Conservation (phyloP, 306 rosid species). For the Clitoria ternatea region DNA sequence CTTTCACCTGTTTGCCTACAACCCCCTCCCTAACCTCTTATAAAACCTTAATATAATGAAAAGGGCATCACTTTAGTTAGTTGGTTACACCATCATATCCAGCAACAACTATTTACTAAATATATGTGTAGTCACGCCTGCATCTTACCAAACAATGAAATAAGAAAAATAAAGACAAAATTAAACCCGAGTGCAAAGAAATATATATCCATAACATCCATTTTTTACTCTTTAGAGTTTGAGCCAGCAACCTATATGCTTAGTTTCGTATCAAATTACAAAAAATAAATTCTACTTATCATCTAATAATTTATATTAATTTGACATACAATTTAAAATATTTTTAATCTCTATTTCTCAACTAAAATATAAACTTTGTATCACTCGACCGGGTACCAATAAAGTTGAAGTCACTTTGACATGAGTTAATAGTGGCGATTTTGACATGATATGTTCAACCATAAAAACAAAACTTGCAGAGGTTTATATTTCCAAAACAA, state of each 20-base stretch:
- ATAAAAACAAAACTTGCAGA: too few relatives aligned
- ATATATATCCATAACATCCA: background rate
- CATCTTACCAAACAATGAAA: conserved; percentile 1
- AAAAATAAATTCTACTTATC: too few relatives aligned
- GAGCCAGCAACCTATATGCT: background rate
- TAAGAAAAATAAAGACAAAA: background rate
- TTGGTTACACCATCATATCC: background rate
- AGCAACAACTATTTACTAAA: background rate
- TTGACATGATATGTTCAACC: too few relatives aligned
- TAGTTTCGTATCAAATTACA: too few relatives aligned
- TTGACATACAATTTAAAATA: too few relatives aligned
- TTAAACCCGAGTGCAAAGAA: background rate
- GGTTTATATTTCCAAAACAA: too few relatives aligned
- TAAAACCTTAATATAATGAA: background rate
- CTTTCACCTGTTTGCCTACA: background rate
- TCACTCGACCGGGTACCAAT: too few relatives aligned
- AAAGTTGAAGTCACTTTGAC: too few relatives aligned
- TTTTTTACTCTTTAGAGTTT: background rate
- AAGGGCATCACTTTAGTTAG: background rate
- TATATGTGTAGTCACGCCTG: background rate
- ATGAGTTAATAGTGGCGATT: too few relatives aligned
- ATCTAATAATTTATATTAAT: too few relatives aligned
- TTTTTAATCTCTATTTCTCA: too few relatives aligned
- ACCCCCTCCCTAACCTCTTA: background rate
- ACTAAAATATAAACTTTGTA: too few relatives aligned